Conservation (phyloP, 345 rosid species). For the Carallia brachiata region DNA sequence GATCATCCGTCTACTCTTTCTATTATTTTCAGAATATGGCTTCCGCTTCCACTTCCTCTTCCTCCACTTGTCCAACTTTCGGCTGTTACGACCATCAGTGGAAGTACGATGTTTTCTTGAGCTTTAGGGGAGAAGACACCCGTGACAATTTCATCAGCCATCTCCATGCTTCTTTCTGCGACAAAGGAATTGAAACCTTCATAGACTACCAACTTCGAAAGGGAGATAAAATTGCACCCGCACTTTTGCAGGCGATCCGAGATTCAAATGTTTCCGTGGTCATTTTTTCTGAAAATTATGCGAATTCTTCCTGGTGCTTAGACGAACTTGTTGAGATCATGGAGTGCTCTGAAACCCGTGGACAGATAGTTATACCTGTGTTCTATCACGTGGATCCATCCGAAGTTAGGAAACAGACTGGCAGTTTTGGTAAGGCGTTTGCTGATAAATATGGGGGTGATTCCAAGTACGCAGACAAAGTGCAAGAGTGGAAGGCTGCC, state of each 20-base stretch:
- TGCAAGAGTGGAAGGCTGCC: background rate
- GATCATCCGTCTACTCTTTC: too few species aligned
- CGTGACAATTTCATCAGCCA: background rate
- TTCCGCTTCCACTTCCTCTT: too few species aligned
- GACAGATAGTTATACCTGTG: background rate
- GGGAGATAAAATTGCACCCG: background rate
- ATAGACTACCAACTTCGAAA: background rate
- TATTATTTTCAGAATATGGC: too few species aligned
- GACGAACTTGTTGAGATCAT: background rate
- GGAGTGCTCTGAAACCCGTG: background rate
- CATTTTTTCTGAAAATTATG: background rate
- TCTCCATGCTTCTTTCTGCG: background rate
- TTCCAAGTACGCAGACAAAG: background rate
- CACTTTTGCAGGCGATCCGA: background rate
- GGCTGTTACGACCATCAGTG: too few species aligned
- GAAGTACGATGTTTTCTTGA: background rate
- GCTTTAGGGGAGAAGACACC: background rate
- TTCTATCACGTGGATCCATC: background rate
- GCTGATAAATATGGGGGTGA: background rate
- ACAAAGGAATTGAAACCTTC: background rate
- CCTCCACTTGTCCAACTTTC: too few species aligned
- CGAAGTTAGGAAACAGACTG: background rate
- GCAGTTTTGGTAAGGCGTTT: background rate
- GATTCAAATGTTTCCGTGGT: background rate
- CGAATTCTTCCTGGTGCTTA: background rate